These are phyloP conservation scores for Epichloe typhina DNA, from an alignment of 2,329 filamentous ascomycete genomes.

Conservation along the genomic window DNA sequence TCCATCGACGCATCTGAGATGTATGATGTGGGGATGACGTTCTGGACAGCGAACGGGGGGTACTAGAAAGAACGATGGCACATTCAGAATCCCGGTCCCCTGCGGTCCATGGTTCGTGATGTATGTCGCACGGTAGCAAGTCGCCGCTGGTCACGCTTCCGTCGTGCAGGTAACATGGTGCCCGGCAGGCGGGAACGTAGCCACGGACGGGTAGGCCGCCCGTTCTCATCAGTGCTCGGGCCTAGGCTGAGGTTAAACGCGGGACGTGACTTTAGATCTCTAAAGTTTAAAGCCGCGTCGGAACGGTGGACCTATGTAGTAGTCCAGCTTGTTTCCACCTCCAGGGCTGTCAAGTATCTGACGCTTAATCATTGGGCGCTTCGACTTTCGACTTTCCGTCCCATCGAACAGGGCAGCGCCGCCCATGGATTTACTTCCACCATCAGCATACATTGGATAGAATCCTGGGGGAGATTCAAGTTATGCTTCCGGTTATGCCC, in stretches of 20 bases:
- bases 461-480: background rate
- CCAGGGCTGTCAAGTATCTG: too few relatives aligned
- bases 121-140: background rate
- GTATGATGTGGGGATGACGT: too few relatives aligned
- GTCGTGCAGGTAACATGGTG: conserved; percentile 1
- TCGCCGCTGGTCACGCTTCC: background rate
- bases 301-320: too few relatives aligned
- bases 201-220: conserved; percentile 23
- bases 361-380: background rate
- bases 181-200: conserved; percentile 20
- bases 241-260: conserved; percentile 1
- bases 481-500: background rate
- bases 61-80: too few relatives aligned
- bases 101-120: too few relatives aligned
- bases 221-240: conserved; percentile 21
- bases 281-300: too few relatives aligned
- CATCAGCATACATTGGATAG: too few relatives aligned
- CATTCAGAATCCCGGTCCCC: too few relatives aligned
- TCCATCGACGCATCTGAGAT: too few relatives aligned
- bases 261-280: too few relatives aligned
- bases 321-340: too few relatives aligned
- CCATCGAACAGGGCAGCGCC: background rate
- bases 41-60: too few relatives aligned
- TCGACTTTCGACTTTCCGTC: background rate
- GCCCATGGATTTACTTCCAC: background rate